Percentiles rank a stretch among this genome's conserved stretches.
phyloP scores from a whole-genome alignment of 1,284 basidiomycete species.

The Retiboletus flavoniger region DNA sequence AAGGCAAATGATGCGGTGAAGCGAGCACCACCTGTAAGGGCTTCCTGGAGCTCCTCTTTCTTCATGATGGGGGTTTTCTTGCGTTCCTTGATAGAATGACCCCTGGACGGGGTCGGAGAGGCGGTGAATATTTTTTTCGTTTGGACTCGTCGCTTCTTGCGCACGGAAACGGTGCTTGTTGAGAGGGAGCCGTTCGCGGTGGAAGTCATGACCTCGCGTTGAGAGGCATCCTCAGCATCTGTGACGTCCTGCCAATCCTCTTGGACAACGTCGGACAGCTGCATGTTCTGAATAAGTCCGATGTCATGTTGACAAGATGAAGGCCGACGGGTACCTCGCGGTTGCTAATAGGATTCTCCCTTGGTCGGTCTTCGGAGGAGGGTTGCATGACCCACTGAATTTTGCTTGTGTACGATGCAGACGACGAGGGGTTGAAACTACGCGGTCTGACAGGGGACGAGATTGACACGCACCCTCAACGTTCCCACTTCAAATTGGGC shows the following conservation, averaged over 20 bases:
- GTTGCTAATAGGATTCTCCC: background rate
- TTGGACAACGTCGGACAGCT: conserved; percentile 13
- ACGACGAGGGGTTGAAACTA: background rate
- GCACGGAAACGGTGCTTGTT: conserved; percentile 10
- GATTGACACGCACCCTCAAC: too few species aligned
- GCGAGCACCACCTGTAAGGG: conserved; percentile 25
- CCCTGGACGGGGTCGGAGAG: conserved; percentile 12
- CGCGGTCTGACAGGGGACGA: background rate
- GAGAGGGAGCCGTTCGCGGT: conserved; percentile 10
- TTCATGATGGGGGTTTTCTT: conserved; percentile 19
- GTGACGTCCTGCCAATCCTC: conserved; percentile 30
- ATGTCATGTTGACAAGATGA: background rate
- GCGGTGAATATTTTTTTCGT: conserved; percentile 8
- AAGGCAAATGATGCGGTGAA: conserved; percentile 41
- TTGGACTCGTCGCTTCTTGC: conserved; percentile 24
- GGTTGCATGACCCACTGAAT: conserved; percentile 3
- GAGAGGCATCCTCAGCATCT: conserved; percentile 16
- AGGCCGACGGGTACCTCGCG: conserved; percentile 12
- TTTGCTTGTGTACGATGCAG: background rate
- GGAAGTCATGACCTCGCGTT: conserved; percentile 2
- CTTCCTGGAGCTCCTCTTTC: conserved; percentile 26
- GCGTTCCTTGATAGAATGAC: conserved; percentile 11
- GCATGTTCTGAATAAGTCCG: background rate
- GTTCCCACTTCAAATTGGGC: background rate
- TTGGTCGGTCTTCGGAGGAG: background rate